Base-by-base conservation (phyloP, 352 stramenopile species). In the Globisporangium emineosum region DNA sequence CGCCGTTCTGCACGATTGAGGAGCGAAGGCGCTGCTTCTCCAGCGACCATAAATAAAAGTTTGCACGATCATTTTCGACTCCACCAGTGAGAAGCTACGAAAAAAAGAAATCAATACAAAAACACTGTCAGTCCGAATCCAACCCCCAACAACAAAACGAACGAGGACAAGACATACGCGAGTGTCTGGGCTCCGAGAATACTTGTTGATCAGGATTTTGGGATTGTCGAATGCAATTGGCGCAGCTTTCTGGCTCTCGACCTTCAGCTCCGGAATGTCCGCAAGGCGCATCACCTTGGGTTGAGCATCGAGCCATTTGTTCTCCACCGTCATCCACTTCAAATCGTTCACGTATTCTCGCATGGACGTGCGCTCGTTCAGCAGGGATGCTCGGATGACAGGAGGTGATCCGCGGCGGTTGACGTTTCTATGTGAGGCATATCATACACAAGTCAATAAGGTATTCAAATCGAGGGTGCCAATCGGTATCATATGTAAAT, bases 11-110 rank as follows among this genome's bases (percentile, higher is more conserved):
- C 6, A 71, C 76, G 66, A 94, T 91, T 6, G 83, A 90, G 19
- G 73, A 76, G 23, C 78, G 75, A 1, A 96, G 62, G 3, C 72
- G 72, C 35, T 85, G 79, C 54, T 89, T 84, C 32, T 93, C 78
- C 8, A 96, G 66, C 8, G 79, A 90, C 88, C 88, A 96, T 68
- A 94, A 77, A 72, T 93, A 94, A 75, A 96, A 96, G 32, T 70
- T 81, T 29, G 84, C 88, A 53, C 74, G 73, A 29, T 92, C 88
- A 66, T 91, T 68, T 54, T 90, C 75, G 37, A 96, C 76, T 5
- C 69, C 75, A 12, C 88, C 88, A n/a, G 76, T 90, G 45, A 96
- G 75, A 63, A 94, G 64, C 88, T 93, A 57, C 6, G 29, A 5
- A 65, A 61, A 58, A 6, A 51, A 33, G 10, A 61, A 47, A 53